A percentile compares a stretch with the other conserved stretches of the same genome.
These are phyloP conservation scores for Tuber melanosporum DNA, from an alignment of 495 filamentous ascomycete species.

Conservation along the genomic window DNA sequence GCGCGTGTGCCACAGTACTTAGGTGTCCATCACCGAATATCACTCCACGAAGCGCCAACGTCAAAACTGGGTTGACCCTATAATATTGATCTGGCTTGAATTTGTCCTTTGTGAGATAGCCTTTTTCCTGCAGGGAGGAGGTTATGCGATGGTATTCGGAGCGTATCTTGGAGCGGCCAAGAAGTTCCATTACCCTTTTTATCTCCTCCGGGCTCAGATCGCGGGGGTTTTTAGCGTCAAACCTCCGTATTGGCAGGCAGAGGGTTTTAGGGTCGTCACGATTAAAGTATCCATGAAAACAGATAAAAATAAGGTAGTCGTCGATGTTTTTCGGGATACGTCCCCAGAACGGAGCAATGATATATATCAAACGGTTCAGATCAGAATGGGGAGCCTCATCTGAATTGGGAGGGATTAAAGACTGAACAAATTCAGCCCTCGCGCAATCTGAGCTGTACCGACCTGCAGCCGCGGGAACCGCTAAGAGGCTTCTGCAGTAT, in stretches of 20 bases:
- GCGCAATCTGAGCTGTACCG: background rate
- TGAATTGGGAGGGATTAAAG: background rate
- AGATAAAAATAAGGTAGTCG: conserved; percentile 12
- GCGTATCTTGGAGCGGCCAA: conserved; percentile 10
- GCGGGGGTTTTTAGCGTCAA: background rate
- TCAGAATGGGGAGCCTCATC: background rate
- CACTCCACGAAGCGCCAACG: conserved; percentile 11
- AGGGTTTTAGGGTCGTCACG: conserved; percentile 10
- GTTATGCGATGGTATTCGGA: conserved; percentile 16
- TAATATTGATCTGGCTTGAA: conserved; percentile 10
- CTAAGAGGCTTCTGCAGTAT: background rate
- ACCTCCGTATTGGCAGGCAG: background rate
- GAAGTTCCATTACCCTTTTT: conserved; percentile 7
- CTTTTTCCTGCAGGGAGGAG: conserved; percentile 9
- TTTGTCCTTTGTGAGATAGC: conserved; percentile 16
- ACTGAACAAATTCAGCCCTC: background rate
- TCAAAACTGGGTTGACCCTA: conserved; percentile 22
- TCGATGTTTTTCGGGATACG: conserved; percentile 26
- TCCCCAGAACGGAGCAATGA: conserved; percentile 23
- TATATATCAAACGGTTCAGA: background rate
- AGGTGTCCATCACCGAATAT: background rate
- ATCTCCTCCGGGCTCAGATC: conserved; percentile 3
- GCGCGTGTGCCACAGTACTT: background rate
- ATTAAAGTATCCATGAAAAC: conserved; percentile 10
- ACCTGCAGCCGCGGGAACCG: background rate